A percentile compares a stretch with the other conserved stretches of the same genome.
Conservation (phyloP, 129 eudicot species). For the Pulicaria dysenterica region DNA sequence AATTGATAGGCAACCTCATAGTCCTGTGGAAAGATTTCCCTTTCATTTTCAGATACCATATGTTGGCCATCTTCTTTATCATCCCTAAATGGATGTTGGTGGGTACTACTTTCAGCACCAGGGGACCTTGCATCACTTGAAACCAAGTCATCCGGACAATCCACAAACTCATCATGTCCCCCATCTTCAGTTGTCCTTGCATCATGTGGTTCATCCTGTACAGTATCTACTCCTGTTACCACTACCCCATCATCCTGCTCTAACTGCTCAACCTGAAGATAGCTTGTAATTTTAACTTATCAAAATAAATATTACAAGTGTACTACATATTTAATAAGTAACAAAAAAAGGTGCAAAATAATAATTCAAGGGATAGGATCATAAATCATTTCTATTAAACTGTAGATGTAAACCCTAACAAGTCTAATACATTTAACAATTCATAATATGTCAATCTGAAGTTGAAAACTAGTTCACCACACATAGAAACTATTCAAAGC, state of each 20-base stretch:
- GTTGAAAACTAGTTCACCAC: neutral
- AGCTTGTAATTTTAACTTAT: conserved; percentile 12
- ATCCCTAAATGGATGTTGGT: conserved; percentile 42
- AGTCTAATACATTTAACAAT: neutral
- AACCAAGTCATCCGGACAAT: conserved; percentile 84
- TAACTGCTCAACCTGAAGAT: conserved; percentile 45
- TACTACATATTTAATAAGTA: neutral
- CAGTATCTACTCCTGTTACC: conserved; percentile 51
- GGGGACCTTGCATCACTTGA: conserved; percentile 44
- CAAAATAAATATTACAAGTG: conserved; percentile 23
- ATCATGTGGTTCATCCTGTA: conserved; percentile 41
- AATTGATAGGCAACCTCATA: conserved; percentile 53
- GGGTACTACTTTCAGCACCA: conserved; percentile 17
- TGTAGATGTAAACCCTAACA: neutral
- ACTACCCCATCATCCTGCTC: conserved; percentile 59
- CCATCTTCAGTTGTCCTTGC: conserved; percentile 66
- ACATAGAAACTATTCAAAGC: conserved; percentile 7
- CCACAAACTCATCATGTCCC: conserved; percentile 91
- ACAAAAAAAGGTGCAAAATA: neutral
- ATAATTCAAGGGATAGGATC: neutral
- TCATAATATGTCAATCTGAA: neutral
- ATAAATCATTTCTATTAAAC: neutral
- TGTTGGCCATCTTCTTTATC: conserved; percentile 25
- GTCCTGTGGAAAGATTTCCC: conserved; percentile 48
- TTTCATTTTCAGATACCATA: conserved; percentile 50